Base-by-base conservation (phyloP, 2,329 filamentous ascomycete genomes). In the Penicillium olsonii region DNA sequence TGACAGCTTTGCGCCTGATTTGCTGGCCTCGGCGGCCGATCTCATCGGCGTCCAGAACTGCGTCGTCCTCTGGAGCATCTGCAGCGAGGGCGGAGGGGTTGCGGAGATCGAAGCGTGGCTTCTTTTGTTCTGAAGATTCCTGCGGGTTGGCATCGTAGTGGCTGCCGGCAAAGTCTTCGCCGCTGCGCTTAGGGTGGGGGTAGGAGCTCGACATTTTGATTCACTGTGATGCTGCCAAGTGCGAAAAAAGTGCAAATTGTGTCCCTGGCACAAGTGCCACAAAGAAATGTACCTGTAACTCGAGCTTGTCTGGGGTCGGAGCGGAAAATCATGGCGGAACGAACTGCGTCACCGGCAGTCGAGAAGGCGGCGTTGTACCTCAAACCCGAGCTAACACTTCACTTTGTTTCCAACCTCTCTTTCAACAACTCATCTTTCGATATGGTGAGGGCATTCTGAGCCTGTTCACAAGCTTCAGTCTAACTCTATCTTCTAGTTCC, bases 41-140 rank as follows among this genome's bases (percentile, higher is more conserved):
- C 33, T 96, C 92, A 66, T 97, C 94, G 18, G 92, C 90, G 42
- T 95, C 90, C 8, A 99, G 82, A 22, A 92, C 82, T 0, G 84
- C 83, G 56, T 87, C 87, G 37, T 88, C 84, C 55, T 89, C 87
- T 2, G 82, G 81, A 2, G 84, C 87, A 67, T 95, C 90, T 1
- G 92, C 85, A 2, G 90, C 92, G 4, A 99, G 83, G 1, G 89
- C 91, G 14, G 92, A 96, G 3, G 94, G 94, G 68, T 99, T 97
- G 57, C 94, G 90, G 45, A 94, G 78, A 70, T 99, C 94, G 72
- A 99, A 99, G 65, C 89, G 90, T 51, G 90, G 87, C 66, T 91
- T 92, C 69, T 95, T 95, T 44, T 77, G 69, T 2, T 77, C 71
- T 1, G 68, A 67, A 24, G 79, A 75, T 41, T 79, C 69, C 44